phyloP scores from a whole-genome alignment of 768 basidiomycete genomes.

The Podaxis carcinomalis region DNA sequence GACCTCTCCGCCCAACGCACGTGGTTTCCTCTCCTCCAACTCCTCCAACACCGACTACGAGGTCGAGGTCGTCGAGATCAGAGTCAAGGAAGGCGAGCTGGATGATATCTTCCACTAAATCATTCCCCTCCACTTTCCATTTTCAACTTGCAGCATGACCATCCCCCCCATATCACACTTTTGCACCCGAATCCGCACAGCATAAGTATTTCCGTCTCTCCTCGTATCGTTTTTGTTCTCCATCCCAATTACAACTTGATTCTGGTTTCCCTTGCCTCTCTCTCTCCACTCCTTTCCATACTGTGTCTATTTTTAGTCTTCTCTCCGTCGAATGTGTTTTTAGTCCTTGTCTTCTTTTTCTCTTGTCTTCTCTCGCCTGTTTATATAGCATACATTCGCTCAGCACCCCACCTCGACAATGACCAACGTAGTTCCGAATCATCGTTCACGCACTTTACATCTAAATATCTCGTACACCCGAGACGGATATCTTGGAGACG shows the following conservation, averaged over 20 bases:
- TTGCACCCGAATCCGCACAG: background rate
- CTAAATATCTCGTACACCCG: background rate
- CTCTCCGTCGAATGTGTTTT: background rate
- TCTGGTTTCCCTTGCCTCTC: background rate
- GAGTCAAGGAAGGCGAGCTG: constrained; percentile 75
- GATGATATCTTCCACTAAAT: constrained; percentile 67
- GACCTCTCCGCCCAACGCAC: constrained; percentile 73
- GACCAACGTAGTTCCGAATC: background rate
- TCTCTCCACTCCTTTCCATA: background rate
- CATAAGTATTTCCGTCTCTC: background rate
- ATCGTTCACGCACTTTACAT: background rate
- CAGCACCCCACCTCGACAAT: background rate
- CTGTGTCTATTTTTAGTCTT: background rate
- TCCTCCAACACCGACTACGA: constrained; percentile 72
- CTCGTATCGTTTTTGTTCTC: background rate
- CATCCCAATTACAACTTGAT: background rate
- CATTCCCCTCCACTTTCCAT: background rate
- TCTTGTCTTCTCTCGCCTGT: background rate
- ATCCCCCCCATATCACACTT: background rate
- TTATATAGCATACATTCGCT: background rate
- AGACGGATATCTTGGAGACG: background rate
- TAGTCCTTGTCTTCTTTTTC: background rate
- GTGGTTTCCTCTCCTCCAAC: constrained; percentile 61
- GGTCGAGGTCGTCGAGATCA: constrained; percentile 85
- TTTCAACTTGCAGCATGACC: background rate